These are phyloP conservation scores for Calophaca sinica DNA, from an alignment of 306 rosid species.

Conservation along the genomic window DNA sequence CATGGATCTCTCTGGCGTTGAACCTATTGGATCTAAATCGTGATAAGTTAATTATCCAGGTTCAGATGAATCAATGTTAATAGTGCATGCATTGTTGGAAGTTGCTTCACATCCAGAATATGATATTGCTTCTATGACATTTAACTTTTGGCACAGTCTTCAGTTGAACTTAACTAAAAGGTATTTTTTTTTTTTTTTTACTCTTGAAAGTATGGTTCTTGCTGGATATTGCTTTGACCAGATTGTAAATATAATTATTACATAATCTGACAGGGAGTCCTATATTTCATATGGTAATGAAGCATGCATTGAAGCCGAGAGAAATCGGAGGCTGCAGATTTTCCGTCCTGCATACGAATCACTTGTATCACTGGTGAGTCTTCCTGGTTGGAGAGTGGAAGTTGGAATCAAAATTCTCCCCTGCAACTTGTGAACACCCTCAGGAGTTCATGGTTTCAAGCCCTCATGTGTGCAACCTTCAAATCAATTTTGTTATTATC, in stretches of 20 bases:
- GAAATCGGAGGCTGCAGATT: conserved; percentile 84
- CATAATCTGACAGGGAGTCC: conserved; percentile 71
- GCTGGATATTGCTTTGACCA: conserved; percentile 36
- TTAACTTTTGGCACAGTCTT: conserved; percentile 98
- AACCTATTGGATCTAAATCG: conserved; percentile 38
- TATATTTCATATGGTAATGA: conserved; percentile 74
- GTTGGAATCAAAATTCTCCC: conserved; percentile 17
- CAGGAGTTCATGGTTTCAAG: conserved; percentile 6
- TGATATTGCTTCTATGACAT: conserved; percentile 92
- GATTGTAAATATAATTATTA: conserved; percentile 45
- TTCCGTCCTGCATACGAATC: conserved; percentile 93
- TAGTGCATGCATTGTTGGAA: conserved; percentile 93
- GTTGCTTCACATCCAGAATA: conserved; percentile 98
- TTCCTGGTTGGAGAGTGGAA: conserved; percentile 41
- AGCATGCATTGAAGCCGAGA: conserved; percentile 80
- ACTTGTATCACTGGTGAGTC: conserved; percentile 92
- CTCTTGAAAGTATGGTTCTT: conserved; percentile 30
- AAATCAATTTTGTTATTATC: conserved; percentile 31
- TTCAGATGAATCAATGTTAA: conserved; percentile 87
- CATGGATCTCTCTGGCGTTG: conserved; percentile 39
- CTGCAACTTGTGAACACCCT: conserved; percentile 20
- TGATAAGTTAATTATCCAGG: conserved; percentile 62
- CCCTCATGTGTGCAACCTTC: conserved; percentile 21
- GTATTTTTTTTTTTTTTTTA: conserved; percentile 46
- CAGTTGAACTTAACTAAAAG: conserved; percentile 89